Evolutionary conservation across 1,284 basidiomycete species (phyloP), one percentile per base, ranked within the genome.

Genomic region (Pascua sp.): DNA sequence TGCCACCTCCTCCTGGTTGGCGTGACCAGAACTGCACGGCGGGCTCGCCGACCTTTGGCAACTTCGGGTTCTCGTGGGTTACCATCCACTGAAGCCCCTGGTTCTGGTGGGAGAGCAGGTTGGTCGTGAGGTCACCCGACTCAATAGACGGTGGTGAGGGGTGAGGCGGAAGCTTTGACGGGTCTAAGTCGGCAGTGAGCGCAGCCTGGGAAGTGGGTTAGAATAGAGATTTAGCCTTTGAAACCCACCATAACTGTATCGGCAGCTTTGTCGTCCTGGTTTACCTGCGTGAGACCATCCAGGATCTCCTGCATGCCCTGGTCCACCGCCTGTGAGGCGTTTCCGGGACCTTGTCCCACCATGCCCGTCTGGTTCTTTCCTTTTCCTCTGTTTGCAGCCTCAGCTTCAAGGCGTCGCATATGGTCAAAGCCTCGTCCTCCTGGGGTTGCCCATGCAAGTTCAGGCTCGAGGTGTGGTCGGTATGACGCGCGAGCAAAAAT

Each of bases 1-100:
- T 40, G 8, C 55, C 85, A 79, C 80, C 9, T 69, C 72, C 38
- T 75, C 79, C 66, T 83, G 50, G 85, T 65, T 80, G 82, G 18
- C 84, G 75, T 65, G 87, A 83, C 91, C 91, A 95, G 67, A 95
- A 91, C 73, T 94, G 91, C 0, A 91, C 87, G 0, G 90, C 86
- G 18, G 82, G 82, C 57, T 91, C 90, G 0, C 73, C 73, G 47
- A 85, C 81, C 60, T 78, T 81, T 0, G 90, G 90, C 18, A 91
- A 75, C 32, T 77, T 75, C 1, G 89, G 90, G 67, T 89, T 84
- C 72, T 92, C 90, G 17, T 81, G 83, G 11, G 84, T 81, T 17
- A 91, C 79, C 67, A 89, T 90, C 90, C 90, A 92, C 57, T 63
- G 49, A 42, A 65, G 49, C 51, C 64, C 55, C 41, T 66, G 59